A percentile compares a stretch with the other conserved stretches of the same genome.
Evolutionary conservation across 768 basidiomycete genomes (phyloP).

Genomic region (Pleurotus salmoneostramineus): DNA sequence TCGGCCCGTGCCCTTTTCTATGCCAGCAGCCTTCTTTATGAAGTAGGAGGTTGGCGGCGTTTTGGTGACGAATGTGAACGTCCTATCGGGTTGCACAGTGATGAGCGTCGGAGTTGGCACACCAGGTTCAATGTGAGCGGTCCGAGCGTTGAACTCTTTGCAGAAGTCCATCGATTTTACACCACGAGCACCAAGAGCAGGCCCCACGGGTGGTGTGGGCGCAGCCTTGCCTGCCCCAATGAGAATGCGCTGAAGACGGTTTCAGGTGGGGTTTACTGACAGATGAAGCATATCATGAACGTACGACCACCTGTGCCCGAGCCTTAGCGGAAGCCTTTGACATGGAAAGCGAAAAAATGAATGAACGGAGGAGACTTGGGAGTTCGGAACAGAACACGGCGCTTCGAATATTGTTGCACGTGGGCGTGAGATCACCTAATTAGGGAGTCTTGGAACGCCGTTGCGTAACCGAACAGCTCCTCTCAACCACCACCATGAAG

Average conservation of each 20-base stretch:
- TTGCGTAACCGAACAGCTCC: neutral
- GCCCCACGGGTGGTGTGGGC: slow-evolving; percentile 94
- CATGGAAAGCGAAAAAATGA: slow-evolving; percentile 34
- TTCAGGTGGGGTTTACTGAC: slow-evolving; percentile 9
- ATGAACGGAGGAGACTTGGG: slow-evolving; percentile 9
- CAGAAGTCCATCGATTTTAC: slow-evolving; percentile 99
- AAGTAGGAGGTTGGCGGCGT: slow-evolving; percentile 89
- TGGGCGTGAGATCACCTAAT: neutral
- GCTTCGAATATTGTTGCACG: neutral
- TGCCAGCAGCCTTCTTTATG: slow-evolving; percentile 84
- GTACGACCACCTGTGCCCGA: slow-evolving; percentile 73
- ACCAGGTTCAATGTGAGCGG: slow-evolving; percentile 80
- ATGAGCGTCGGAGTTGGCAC: slow-evolving; percentile 91
- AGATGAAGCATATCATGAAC: slow-evolving; percentile 22
- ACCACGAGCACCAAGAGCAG: slow-evolving; percentile 94
- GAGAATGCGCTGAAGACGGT: slow-evolving; percentile 61
- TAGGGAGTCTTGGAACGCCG: neutral
- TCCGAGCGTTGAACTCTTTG: slow-evolving; percentile 99
- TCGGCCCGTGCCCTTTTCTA: slow-evolving; percentile 86
- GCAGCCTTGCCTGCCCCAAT: slow-evolving; percentile 93
- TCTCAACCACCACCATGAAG: slow-evolving; percentile 9
- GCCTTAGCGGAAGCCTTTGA: slow-evolving; percentile 62
- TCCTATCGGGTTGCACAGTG: slow-evolving; percentile 89
- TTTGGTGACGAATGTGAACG: slow-evolving; percentile 91
- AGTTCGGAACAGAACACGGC: slow-evolving; percentile 8